These are phyloP conservation scores for Citropsis articulata DNA, from an alignment of 345 rosid species.

Conservation along the genomic window DNA sequence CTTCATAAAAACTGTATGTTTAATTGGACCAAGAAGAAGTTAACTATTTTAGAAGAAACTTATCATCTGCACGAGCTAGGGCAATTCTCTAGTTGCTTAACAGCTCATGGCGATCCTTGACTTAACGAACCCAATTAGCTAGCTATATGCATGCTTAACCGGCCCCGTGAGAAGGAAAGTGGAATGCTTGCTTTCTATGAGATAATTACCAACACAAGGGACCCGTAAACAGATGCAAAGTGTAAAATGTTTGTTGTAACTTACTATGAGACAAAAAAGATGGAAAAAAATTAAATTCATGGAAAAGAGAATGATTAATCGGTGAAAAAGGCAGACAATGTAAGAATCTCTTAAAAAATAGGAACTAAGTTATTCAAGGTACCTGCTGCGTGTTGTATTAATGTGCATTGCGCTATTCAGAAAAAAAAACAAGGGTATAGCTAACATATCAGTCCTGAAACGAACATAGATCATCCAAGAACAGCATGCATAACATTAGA, in stretches of 20 bases:
- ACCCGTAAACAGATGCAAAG: constrained; percentile 2
- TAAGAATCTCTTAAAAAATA: neutral
- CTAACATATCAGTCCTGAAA: neutral
- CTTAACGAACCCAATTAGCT: neutral
- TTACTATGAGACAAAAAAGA: neutral
- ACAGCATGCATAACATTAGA: neutral
- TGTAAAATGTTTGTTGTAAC: neutral
- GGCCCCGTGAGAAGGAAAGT: neutral
- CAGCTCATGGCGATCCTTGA: constrained; percentile 9
- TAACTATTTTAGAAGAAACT: neutral
- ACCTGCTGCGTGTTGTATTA: neutral
- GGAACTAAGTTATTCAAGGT: neutral
- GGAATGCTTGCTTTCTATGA: neutral
- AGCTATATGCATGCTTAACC: neutral
- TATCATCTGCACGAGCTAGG: neutral
- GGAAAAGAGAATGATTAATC: constrained; percentile 10
- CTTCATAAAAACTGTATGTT: neutral
- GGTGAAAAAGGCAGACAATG: constrained; percentile 12
- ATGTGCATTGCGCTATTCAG: neutral
- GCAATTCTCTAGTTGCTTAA: neutral
- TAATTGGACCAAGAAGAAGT: neutral
- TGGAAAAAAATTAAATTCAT: neutral
- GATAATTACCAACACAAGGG: constrained; percentile 6
- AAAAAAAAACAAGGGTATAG: neutral
- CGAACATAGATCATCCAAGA: neutral